Conservation (phyloP, 768 basidiomycete genomes). For the Collybiopsis confluens region DNA sequence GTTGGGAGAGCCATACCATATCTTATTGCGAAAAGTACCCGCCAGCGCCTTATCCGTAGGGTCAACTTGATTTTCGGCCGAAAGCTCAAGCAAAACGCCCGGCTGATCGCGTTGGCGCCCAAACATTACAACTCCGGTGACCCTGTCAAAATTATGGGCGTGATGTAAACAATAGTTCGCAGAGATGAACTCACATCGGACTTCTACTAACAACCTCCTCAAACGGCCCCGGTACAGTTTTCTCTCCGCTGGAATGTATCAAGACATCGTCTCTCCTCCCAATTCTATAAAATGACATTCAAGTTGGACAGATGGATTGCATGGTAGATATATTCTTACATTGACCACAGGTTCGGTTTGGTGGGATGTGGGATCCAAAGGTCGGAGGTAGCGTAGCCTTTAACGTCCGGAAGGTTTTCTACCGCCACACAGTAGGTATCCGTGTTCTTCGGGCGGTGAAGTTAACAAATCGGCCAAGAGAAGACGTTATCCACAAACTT, state of each 20-base stretch:
- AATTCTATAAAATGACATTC: conserved; percentile 15
- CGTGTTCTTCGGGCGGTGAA: conserved; percentile 19
- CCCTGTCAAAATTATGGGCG: conserved; percentile 10
- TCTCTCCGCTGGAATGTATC: conserved; percentile 26
- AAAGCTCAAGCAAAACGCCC: conserved; percentile 28
- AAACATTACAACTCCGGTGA: conserved; percentile 36
- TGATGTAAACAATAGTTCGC: neutral
- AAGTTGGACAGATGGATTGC: neutral
- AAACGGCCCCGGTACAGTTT: conserved; percentile 27
- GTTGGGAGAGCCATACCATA: conserved; percentile 24
- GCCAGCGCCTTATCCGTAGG: conserved; percentile 21
- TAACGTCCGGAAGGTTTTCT: conserved; percentile 26
- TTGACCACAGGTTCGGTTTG: conserved; percentile 34
- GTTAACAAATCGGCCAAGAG: no score
- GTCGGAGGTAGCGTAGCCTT: conserved; percentile 42
- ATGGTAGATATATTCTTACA: neutral
- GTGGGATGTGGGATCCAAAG: conserved; percentile 40
- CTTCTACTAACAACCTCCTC: conserved; percentile 18
- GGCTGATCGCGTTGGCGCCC: conserved; percentile 29
- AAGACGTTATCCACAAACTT: no score
- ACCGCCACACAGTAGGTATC: conserved; percentile 28
- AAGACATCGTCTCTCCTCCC: conserved; percentile 30
- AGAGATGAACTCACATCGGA: conserved; percentile 15
- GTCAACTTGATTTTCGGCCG: conserved; percentile 22
- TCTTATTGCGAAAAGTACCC: conserved; percentile 25